These are phyloP conservation scores for Luffa acutangula DNA, from an alignment of 306 rosid species.

Conservation along the genomic window DNA sequence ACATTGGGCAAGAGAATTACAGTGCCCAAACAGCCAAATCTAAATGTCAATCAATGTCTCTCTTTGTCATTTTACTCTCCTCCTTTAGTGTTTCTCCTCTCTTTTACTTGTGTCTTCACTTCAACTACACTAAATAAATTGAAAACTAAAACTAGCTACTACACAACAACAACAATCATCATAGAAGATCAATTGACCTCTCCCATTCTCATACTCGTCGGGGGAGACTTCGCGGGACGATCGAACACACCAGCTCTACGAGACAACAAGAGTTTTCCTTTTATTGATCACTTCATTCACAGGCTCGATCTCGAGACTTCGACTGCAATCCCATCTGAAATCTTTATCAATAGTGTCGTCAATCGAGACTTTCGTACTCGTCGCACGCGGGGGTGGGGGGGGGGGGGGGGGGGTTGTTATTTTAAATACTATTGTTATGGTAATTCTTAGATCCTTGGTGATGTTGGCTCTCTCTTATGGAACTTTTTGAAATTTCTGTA, in stretches of 20 bases:
- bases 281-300: background rate
- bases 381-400: background rate
- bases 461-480: slow-evolving; percentile 17
- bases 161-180: background rate
- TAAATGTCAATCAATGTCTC: background rate
- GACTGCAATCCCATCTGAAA: background rate
- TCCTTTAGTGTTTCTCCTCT: background rate
- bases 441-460: slow-evolving; percentile 33
- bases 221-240: background rate
- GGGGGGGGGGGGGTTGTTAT: background rate
- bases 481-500: slow-evolving; percentile 29
- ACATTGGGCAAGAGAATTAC: slow-evolving; percentile 6
- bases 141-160: background rate
- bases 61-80: background rate
- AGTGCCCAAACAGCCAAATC: background rate
- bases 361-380: no score
- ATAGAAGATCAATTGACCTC: background rate
- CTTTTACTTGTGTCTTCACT: background rate
- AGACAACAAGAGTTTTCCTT: background rate
- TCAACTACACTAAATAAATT: background rate
- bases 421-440: slow-evolving; percentile 3
- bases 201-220: background rate
- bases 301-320: background rate
- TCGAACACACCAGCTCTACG: background rate
- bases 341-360: no score